Evolutionary conservation across 495 filamentous ascomycete species (phyloP), one percentile per base, ranked within the genome.

Genomic region (Trypethelium eluteriae): DNA sequence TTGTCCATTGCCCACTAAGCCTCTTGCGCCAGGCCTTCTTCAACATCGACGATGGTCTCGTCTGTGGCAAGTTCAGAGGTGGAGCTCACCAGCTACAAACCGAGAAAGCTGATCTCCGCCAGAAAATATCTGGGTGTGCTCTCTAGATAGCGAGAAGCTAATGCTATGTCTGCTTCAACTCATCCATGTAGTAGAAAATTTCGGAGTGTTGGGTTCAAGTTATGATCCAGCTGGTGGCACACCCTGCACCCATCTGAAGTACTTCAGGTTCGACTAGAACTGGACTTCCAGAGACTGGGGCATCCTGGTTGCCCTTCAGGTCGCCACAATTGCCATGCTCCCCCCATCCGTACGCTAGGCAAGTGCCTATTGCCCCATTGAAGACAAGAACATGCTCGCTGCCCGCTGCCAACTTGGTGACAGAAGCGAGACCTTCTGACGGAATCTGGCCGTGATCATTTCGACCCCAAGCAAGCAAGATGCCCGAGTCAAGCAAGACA

Each of bases 241-340:
- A 96, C 12, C 93, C 93, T 36, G 91, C 93, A 2, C 86, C 88
- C 65, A 96, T 80, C 6, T 75, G 72, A 38, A 88, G 81, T 34
- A 74, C 72, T 9, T 59, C 64, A 5, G 62, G 47, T 25, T 56
- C 18, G 16, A 66, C 47, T 18, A 57, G 38, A 38, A 74, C 53
- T 2, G 68, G 69, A 70, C 85, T 89, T 77, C 84, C 87, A 67
- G 76, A 76, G 9, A 82, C 88, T 57, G 85, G 86, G 39, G 89
- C 84, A 74, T 89, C 84, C 2, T 88, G 84, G 68, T 79, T n/a
- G 69, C 76, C 70, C 77, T 86, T 84, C 53, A 81, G 79, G 2
- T 84, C 81, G 14, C 94, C 94, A 75, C 94, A 98, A 76, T 98
- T 98, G 11, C 94, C 94, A 82, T 98, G 94, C 78, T 96, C 91